Evolutionary conservation across 768 basidiomycete species (phyloP), one percentile per base, ranked within the genome.

Genomic region (Auricularia heimuer): DNA sequence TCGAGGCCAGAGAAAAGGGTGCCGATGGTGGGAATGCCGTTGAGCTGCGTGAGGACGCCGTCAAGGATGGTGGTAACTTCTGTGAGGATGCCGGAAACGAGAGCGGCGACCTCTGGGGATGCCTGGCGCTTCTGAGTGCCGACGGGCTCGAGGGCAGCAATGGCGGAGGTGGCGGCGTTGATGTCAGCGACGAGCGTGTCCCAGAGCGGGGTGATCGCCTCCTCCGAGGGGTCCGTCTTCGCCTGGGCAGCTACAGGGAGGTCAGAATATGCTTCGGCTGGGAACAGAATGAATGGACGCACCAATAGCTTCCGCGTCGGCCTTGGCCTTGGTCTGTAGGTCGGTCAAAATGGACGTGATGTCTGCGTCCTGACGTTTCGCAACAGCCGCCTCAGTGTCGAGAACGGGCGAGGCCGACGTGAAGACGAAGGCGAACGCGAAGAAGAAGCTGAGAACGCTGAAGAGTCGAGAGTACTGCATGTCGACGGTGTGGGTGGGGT

Each of bases 51-150:
- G 56, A 73, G 67, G 39, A 75, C 68, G 1, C 68, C 66, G 33
- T 68, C 67, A 54, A 72, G 68, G 18, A 70, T 61, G 33, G 68
- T 70, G 34, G 72, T 51, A 42, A 74, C 63, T 62, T 71, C 73
- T 34, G 67, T 70, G 61, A 75, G 16, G 64, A 73, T 67, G 1
- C 58, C 70, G 1, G 73, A 73, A 35, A 73, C 66, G 56, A 73
- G 69, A 36, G 66, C 62, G 6, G 74, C 74, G 56, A 75, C 65
- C 4, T 73, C 73, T 24, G 33, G 29, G n/a, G 24, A 21, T 1
- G 70, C 66, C 68, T 73, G 73, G 60, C 73, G 69, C 67, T 73
- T 71, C 39, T 36, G 18, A 11, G 61, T 35, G 3, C 35, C 54
- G 24, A 62, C 44, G 33, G 65, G 42, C 21, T 65, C 29, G 64